Conservation (phyloP, 1,284 basidiomycete genomes). For the Microbotryum violaceum region DNA sequence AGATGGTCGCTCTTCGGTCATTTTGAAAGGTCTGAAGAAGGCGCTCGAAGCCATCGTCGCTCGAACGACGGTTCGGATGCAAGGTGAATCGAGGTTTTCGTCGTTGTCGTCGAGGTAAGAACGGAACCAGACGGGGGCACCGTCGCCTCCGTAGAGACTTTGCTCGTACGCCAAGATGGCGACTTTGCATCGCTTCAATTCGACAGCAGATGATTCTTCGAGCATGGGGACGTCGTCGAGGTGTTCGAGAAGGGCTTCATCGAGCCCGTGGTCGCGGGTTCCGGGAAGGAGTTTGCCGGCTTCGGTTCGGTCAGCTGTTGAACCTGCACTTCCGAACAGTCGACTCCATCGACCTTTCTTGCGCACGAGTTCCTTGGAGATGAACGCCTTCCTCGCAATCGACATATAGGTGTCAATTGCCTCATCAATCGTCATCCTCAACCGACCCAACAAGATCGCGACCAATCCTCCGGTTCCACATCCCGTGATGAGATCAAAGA, state of each 20-base stretch:
- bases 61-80: conserved; percentile 18
- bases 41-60: conserved; percentile 22
- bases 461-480: conserved; percentile 26
- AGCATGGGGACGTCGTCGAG: conserved; percentile 10
- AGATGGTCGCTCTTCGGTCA: background rate
- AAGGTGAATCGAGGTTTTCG: conserved; percentile 1
- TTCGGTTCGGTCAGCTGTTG: background rate
- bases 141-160: background rate
- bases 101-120: background rate
- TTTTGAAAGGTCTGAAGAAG: conserved; percentile 13
- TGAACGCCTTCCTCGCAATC: conserved; percentile 19
- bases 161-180: conserved; percentile 10
- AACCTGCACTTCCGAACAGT: conserved; percentile 17
- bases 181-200: background rate
- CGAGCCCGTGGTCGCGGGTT: conserved; percentile 5
- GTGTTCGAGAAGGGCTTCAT: background rate
- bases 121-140: background rate
- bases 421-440: conserved; percentile 8
- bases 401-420: conserved; percentile 18
- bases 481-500: conserved; percentile 31
- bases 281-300: conserved; percentile 1
- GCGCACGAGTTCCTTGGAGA: background rate
- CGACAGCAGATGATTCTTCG: background rate
- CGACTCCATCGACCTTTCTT: conserved; percentile 11
- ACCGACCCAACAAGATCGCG: conserved; percentile 26